These are phyloP conservation scores for Penicillium atrosanguineum DNA, from an alignment of 495 filamentous ascomycete genomes.

Conservation along the genomic window DNA sequence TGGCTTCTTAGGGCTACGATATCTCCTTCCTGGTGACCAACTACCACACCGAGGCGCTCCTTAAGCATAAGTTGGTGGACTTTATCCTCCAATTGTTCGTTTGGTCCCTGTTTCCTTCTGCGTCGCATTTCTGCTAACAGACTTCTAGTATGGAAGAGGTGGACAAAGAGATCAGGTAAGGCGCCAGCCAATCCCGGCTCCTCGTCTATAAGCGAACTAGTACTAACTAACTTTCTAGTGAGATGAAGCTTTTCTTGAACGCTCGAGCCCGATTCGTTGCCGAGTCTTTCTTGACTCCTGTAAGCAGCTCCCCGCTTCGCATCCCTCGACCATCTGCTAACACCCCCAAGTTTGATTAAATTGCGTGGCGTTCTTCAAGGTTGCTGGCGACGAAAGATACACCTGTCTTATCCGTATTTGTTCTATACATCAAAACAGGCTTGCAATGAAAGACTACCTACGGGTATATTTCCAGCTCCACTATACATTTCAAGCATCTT, in stretches of 20 bases:
- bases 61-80: conserved; percentile 97
- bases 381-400: conserved; percentile 18
- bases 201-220: not conserved
- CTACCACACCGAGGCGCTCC: conserved; percentile 95
- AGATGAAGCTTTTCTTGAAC: conserved; percentile 99
- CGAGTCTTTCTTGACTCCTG: conserved; percentile 94
- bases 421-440: conserved; percentile 22
- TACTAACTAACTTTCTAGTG: conserved; percentile 47
- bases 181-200: not conserved
- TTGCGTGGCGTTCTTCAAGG: conserved; percentile 15
- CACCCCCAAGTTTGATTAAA: conserved; percentile 39
- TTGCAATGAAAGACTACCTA: conserved; percentile 12
- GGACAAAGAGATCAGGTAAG: conserved; percentile 79
- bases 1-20: conserved; percentile 75
- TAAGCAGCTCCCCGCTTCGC: conserved; percentile 43
- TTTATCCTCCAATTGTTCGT: conserved; percentile 85
- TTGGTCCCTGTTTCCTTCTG: not conserved
- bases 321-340: not conserved
- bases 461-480: not conserved
- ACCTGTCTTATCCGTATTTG: conserved; percentile 13
- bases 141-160: conserved; percentile 80
- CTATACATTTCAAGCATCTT: not conserved
- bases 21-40: conserved; percentile 99
- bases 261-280: conserved; percentile 96
- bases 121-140: not conserved